Evolutionary conservation across 2,329 filamentous ascomycete species (phyloP), one percentile per base, ranked within the genome.

Genomic region (Cadophora sp.): DNA sequence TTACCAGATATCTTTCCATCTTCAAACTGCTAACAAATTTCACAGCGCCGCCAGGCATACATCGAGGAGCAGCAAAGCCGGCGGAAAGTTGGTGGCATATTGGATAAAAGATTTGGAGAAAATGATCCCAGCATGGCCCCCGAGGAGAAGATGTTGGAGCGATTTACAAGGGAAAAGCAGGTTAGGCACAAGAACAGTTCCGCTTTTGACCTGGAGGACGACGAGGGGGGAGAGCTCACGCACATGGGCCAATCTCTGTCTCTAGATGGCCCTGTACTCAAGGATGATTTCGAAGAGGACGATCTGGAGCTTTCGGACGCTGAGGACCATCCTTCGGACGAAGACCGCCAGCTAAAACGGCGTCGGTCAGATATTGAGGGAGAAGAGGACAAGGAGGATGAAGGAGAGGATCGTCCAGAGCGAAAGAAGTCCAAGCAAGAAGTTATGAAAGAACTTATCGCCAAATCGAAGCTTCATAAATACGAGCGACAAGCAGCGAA

Each of bases 381-480:
- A 3, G 83, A 80, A 4, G 83, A 83, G n/a, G 84, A 82, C 2
- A 82, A 80, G 3, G 83, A 82, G 6, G 83, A 83, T 0, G 81
- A 81, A 5, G 83, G 84, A 43, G 83, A 83, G 24, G 62, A 65
- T 22, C 82, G 89, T 70, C 94, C 93, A 0, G 91, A 95, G 74
- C 87, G 91, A 67, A 97, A 97, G 79, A 99, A 97, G 82, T 90
- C 90, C 3, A 98, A 97, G 81, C 92, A 96, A 63, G 96, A 99
- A 79, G 92, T 99, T 59, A 97, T 98, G 93, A 91, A 97, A 75
- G 96, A 99, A 79, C 86, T 99, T 68, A 97, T 99, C 72, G 93
- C 94, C 68, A 99, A 99, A 80, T 98, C 95, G 0, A 99, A 99
- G 78, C 84, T 92, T 69, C 87, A 97, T 85, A 98, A 97, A 80